Conservation (phyloP, 768 basidiomycete species). For the Lentinula boryana region DNA sequence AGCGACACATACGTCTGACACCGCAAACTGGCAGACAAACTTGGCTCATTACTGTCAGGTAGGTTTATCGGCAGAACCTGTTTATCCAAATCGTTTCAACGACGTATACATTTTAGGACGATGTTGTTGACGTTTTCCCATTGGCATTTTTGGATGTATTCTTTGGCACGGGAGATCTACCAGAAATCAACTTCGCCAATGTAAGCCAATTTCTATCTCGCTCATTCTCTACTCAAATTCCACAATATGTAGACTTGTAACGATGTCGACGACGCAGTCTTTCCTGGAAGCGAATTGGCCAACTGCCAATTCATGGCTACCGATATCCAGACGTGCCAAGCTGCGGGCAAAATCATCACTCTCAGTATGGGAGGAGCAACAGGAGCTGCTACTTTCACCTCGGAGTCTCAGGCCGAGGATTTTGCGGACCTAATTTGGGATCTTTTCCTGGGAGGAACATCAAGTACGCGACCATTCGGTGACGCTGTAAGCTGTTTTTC, state of each 20-base stretch:
- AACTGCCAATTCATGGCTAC: conserved; percentile 51
- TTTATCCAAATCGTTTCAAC: background rate
- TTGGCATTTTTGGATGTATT: conserved; percentile 58
- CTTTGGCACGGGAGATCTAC: conserved; percentile 51
- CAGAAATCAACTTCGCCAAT: conserved; percentile 57
- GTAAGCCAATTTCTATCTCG: conserved; percentile 23
- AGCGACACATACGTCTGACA: conserved; percentile 33
- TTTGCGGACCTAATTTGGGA: conserved; percentile 63
- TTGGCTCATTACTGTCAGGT: conserved; percentile 51
- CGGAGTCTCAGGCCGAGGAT: conserved; percentile 40
- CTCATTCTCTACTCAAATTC: background rate
- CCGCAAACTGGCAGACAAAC: conserved; percentile 44
- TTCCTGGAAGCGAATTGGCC: conserved; percentile 50
- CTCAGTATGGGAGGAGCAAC: conserved; percentile 48
- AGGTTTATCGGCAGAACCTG: background rate
- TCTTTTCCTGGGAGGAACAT: conserved; percentile 59
- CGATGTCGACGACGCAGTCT: conserved; percentile 31
- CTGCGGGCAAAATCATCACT: conserved; percentile 44
- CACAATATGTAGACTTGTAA: conserved; percentile 40
- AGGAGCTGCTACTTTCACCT: conserved; percentile 44
- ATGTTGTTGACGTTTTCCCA: conserved; percentile 52
- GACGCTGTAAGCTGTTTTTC: conserved; percentile 26
- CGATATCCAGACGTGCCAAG: conserved; percentile 54
- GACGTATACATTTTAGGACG: conserved; percentile 32
- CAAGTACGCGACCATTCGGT: conserved; percentile 56